These are phyloP conservation scores for Phanerochaete carnosa DNA, from an alignment of 768 basidiomycete species.

Conservation along the genomic window DNA sequence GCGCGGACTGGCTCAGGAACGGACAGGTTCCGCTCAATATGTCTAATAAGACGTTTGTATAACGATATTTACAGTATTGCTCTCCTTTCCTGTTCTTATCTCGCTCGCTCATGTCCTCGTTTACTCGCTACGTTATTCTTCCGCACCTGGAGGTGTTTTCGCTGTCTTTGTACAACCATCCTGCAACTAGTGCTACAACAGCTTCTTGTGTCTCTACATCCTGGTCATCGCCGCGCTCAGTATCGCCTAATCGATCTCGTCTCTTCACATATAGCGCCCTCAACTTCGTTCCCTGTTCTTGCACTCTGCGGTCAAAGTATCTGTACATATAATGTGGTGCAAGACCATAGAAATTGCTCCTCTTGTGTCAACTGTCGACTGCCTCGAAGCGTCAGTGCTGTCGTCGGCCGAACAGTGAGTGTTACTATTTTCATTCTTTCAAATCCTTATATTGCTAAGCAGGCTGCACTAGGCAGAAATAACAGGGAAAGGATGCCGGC, in stretches of 20 bases:
- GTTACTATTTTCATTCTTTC: not conserved
- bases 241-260: constrained; percentile 10
- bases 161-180: constrained; percentile 25
- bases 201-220: constrained; percentile 14
- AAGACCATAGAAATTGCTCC: not conserved
- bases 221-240: constrained; percentile 11
- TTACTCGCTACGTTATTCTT: constrained; percentile 21
- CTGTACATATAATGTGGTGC: not conserved
- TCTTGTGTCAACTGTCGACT: not conserved
- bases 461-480: constrained; percentile 4
- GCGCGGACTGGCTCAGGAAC: not conserved
- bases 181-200: constrained; percentile 25
- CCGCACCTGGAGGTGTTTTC: constrained; percentile 18
- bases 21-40: constrained; percentile 11
- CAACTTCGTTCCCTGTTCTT: not conserved
- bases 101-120: constrained; percentile 17
- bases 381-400: too few species aligned
- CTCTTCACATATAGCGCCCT: not conserved
- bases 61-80: constrained; percentile 23
- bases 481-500: not conserved
- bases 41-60: constrained; percentile 18
- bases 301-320: not conserved
- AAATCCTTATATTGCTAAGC: constrained; percentile 6
- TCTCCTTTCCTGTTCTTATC: constrained; percentile 9
- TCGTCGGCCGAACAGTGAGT: not conserved